Percentiles rank a stretch among this genome's conserved stretches.
Conservation (phyloP, 2,329 filamentous ascomycete genomes). For the Fusarium sp. region DNA sequence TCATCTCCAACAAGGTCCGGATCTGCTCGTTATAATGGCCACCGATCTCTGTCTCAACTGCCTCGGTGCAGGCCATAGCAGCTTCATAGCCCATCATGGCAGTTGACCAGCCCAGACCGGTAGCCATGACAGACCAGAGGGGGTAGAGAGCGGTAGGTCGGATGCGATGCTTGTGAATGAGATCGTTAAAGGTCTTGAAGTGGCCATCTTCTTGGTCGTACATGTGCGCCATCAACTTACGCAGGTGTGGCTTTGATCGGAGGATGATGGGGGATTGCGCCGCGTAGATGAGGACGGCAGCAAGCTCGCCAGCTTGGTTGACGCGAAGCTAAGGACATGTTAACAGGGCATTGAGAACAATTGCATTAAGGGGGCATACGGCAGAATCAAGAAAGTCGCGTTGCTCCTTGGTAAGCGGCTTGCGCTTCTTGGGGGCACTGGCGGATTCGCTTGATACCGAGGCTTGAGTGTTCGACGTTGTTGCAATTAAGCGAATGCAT, state of each 20-base stretch:
- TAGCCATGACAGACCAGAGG: slow-evolving; percentile 86
- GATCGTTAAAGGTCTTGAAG: slow-evolving; percentile 85
- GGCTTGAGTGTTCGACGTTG: slow-evolving; percentile 38
- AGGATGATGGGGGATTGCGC: slow-evolving; percentile 89
- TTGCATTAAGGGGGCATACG: slow-evolving; percentile 58
- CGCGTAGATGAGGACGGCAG: slow-evolving; percentile 93
- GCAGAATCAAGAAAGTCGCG: slow-evolving; percentile 83
- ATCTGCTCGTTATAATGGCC: slow-evolving; percentile 97
- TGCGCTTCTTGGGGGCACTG: slow-evolving; percentile 59
- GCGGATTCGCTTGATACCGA: slow-evolving; percentile 37
- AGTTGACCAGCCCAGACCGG: slow-evolving; percentile 89
- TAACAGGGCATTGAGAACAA: slow-evolving; percentile 8
- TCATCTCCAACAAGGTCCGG: slow-evolving; percentile 84
- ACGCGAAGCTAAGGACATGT: slow-evolving; percentile 78
- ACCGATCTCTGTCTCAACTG: slow-evolving; percentile 98
- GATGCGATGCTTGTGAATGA: slow-evolving; percentile 89
- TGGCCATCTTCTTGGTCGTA: slow-evolving; percentile 96
- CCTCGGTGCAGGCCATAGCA: slow-evolving; percentile 98
- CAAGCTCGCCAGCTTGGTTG: slow-evolving; percentile 98
- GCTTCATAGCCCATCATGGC: slow-evolving; percentile 91
- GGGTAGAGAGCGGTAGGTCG: slow-evolving; percentile 95
- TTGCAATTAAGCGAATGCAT: slow-evolving; percentile 42
- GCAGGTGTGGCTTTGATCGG: slow-evolving; percentile 86
- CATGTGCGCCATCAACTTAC: slow-evolving; percentile 96
- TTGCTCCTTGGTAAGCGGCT: slow-evolving; percentile 79